Base-by-base conservation (phyloP, 768 basidiomycete species). In the Tephrocybe rancida region DNA sequence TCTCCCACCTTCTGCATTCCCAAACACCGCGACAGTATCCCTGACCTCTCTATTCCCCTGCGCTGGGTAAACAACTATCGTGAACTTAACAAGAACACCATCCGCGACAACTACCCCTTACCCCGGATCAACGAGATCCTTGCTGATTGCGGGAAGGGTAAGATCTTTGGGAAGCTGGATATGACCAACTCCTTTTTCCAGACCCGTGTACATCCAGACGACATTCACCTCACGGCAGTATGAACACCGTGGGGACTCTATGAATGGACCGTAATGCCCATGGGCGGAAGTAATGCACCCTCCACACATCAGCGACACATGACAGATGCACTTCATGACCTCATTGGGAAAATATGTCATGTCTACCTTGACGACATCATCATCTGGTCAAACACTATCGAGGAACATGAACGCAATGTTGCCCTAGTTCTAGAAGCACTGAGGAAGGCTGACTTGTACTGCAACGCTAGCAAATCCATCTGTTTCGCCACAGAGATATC, bases 161-260 rank as follows among this genome's bases (percentile, higher is more conserved):
- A 64, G 3, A 54, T 73, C 0, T 78, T 67, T 52, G 62, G 48
- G 0, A 72, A 66, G 4, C 62, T 75, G 0, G 65, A 75, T 47
- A 72, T 75, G 68, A 75, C 72, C 9, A 69, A 74, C 13, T 61
- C 69, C 0, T 76, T 74, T 32, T 74, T 70, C 25, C 74, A 77
- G 46, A 73, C 63, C 0, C 55, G 58, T 0, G 61, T 74, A 1
- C 59, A 70, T 7, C 62, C 59, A 0, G 67, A 70, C 5, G 11
- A 37, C 16, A 16, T 37, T 9, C 35, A 7, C 16, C 14, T 37
- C 6, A 76, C 74, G 0, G 73, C 71, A 0, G 71, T 77, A 0
- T 58, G 55, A 1, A 78, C 71, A 0, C 73, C 68, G 0, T 71
- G 70, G 24, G 73, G 77, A 0, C 59, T 67, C 0, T 77, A 67